A percentile compares a stretch with the other conserved stretches of the same genome.
Conservation (phyloP, 768 basidiomycete species). For the Rhizopogon rudus region DNA sequence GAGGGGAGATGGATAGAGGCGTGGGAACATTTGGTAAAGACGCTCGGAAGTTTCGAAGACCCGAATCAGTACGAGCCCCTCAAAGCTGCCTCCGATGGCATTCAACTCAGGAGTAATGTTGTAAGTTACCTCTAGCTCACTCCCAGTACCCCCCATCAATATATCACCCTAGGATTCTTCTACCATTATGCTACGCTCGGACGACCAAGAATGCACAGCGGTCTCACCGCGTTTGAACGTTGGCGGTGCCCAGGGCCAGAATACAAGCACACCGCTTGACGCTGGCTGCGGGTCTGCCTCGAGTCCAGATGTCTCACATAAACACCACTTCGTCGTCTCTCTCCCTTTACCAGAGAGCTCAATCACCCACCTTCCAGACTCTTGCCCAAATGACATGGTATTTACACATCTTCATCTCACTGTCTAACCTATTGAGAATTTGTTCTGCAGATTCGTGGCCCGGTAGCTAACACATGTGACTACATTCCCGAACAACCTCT, state of each 20-base stretch:
- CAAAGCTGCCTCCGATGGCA: background rate
- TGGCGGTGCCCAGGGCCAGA: background rate
- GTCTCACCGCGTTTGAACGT: background rate
- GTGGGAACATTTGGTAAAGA: background rate
- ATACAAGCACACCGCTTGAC: background rate
- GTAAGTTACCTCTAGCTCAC: no score
- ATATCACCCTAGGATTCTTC: background rate
- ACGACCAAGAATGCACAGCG: background rate
- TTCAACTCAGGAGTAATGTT: background rate
- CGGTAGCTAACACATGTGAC: background rate
- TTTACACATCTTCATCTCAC: background rate
- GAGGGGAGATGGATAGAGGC: background rate
- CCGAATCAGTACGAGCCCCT: background rate
- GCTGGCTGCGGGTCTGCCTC: conserved; percentile 4
- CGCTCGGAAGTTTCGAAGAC: background rate
- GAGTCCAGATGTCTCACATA: background rate
- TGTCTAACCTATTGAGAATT: background rate
- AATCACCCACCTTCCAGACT: background rate
- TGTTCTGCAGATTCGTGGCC: background rate
- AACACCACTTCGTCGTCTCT: background rate
- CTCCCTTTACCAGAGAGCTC: conserved; percentile 1
- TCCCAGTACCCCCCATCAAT: background rate
- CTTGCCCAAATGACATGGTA: conserved; percentile 6
- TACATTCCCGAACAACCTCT: background rate
- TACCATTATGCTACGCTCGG: no score